These are phyloP conservation scores for Nakazawaea wyomingensis DNA, from an alignment of 805 yeast species.

Conservation along the genomic window DNA sequence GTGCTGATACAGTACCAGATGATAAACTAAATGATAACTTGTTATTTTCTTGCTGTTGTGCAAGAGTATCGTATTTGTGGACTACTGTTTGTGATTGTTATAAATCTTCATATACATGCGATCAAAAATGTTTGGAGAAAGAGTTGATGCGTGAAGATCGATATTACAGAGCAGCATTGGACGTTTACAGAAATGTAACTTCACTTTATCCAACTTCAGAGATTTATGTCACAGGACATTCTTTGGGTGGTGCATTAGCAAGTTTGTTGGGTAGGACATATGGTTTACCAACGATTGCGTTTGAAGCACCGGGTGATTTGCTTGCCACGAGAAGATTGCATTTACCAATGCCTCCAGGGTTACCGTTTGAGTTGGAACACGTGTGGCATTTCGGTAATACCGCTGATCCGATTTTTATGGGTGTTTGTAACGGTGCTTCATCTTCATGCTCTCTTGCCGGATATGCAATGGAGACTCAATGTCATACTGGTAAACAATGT, in stretches of 20 bases:
- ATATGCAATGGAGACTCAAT: slow-evolving; percentile 93
- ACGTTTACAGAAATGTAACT: slow-evolving; percentile 70
- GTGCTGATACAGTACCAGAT: slow-evolving; percentile 64
- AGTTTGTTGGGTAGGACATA: slow-evolving; percentile 80
- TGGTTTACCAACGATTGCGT: slow-evolving; percentile 86
- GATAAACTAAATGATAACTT: slow-evolving; percentile 87
- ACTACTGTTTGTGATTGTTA: slow-evolving; percentile 94
- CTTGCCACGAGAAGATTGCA: slow-evolving; percentile 81
- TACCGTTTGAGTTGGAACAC: slow-evolving; percentile 70
- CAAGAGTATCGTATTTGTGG: slow-evolving; percentile 88
- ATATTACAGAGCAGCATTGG: slow-evolving; percentile 75
- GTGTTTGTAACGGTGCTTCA: slow-evolving; percentile 92
- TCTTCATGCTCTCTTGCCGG: slow-evolving; percentile 89
- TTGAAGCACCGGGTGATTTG: slow-evolving; percentile 90
- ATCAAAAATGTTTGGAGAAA: slow-evolving; percentile 77
- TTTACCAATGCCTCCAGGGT: slow-evolving; percentile 89
- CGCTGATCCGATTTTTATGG: slow-evolving; percentile 96
- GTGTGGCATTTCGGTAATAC: slow-evolving; percentile 96
- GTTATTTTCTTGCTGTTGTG: slow-evolving; percentile 93
- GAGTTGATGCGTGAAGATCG: slow-evolving; percentile 71
- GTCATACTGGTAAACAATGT: slow-evolving; percentile 88
- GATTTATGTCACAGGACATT: slow-evolving; percentile 93
- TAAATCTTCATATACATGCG: slow-evolving; percentile 76
- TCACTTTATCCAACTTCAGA: slow-evolving; percentile 55
- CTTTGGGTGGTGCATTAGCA: slow-evolving; percentile 86